Evolutionary conservation across 805 yeast genomes (phyloP).

Genomic region (Scheffersomyces lignosus): DNA sequence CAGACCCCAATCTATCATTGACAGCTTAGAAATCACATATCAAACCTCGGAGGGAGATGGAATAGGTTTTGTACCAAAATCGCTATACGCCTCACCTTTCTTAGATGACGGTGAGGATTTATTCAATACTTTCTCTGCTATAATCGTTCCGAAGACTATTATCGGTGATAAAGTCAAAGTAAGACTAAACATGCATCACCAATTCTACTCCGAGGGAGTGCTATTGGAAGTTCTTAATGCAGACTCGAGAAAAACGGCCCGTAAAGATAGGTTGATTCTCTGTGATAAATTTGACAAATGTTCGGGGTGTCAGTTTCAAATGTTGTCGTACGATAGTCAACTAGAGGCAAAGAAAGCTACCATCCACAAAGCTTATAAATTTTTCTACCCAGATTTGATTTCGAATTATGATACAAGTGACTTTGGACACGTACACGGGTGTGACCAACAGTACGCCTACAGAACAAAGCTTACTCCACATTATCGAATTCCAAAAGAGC

Average conservation of each 20-base stretch:
- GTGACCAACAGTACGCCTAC: constrained; percentile 40
- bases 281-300: constrained; percentile 40
- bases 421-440: constrained; percentile 29
- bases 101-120: constrained; percentile 12
- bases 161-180: constrained; percentile 39
- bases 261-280: constrained; percentile 26
- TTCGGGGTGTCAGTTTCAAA: constrained; percentile 45
- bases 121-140: constrained; percentile 19
- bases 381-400: constrained; percentile 29
- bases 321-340: constrained; percentile 40
- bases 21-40: constrained; percentile 20
- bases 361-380: constrained; percentile 34
- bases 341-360: constrained; percentile 28
- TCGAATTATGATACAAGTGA: constrained; percentile 3
- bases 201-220: constrained; percentile 29
- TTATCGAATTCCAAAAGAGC: constrained; percentile 16
- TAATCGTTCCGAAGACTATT: constrained; percentile 38
- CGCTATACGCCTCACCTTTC: constrained; percentile 15
- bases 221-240: constrained; percentile 17
- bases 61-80: constrained; percentile 28
- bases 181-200: constrained; percentile 28
- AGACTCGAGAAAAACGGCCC: constrained; percentile 7
- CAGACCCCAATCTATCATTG: constrained; percentile 16
- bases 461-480: constrained; percentile 46
- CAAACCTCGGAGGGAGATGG: constrained; percentile 40